A percentile compares a stretch with the other conserved stretches of the same genome.
Evolutionary conservation across 257 asterid species (phyloP).

Genomic region (Solanum etuberosum): DNA sequence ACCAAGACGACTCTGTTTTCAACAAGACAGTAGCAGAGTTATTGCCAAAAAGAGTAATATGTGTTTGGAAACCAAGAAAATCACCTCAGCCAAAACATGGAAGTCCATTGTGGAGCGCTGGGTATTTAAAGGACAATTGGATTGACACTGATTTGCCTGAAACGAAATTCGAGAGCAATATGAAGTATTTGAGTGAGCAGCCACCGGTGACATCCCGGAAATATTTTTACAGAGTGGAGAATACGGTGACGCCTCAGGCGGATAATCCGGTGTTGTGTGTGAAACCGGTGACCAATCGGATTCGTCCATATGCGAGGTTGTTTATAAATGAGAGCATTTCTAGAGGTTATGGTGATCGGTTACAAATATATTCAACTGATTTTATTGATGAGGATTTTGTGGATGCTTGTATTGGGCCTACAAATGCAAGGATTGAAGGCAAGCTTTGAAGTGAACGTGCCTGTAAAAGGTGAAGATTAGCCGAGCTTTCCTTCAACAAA

Average conservation of each 20-base stretch:
- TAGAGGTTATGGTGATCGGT: conserved; percentile 32
- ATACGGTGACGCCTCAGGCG: conserved; percentile 87
- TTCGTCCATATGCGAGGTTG: conserved; percentile 61
- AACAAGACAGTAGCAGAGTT: conserved; percentile 47
- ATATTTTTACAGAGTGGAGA: conserved; percentile 82
- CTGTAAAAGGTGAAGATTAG: background rate
- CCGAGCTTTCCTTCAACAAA: background rate
- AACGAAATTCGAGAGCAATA: conserved; percentile 75
- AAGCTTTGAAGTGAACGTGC: conserved; percentile 11
- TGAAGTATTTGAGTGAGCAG: conserved; percentile 58
- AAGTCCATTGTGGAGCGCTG: conserved; percentile 51
- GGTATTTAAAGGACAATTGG: conserved; percentile 68
- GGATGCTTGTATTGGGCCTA: conserved; percentile 74
- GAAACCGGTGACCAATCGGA: conserved; percentile 63
- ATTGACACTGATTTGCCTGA: conserved; percentile 77
- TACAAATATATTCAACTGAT: conserved; percentile 79
- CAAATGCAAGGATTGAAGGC: conserved; percentile 59
- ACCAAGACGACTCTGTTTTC: conserved; percentile 56
- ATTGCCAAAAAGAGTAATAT: conserved; percentile 68
- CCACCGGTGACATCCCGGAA: conserved; percentile 34
- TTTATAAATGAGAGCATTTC: conserved; percentile 42
- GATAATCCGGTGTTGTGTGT: conserved; percentile 81
- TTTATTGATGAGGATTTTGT: conserved; percentile 78
- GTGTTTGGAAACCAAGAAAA: conserved; percentile 86
- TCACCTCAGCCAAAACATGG: conserved; percentile 47